Conservation (phyloP, 768 basidiomycete genomes). For the Tricholoma saponaceum region DNA sequence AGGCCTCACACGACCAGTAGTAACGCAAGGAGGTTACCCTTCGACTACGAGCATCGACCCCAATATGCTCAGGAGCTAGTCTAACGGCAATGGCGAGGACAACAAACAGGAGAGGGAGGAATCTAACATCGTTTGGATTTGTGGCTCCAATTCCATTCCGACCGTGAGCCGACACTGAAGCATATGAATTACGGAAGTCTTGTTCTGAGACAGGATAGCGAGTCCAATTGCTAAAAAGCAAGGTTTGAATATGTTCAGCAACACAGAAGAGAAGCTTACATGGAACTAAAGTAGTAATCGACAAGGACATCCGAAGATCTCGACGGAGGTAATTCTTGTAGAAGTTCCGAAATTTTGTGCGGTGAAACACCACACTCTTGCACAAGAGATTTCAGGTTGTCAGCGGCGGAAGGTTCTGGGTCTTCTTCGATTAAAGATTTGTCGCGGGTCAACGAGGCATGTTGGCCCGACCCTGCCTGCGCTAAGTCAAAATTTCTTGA, state of each 20-base stretch:
- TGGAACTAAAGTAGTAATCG: conserved; percentile 73
- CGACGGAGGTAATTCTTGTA: conserved; percentile 83
- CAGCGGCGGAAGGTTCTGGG: conserved; percentile 57
- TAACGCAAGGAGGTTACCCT: conserved; percentile 82
- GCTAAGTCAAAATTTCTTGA: conserved; percentile 12
- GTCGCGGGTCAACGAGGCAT: conserved; percentile 7
- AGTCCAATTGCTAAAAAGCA: conserved; percentile 76
- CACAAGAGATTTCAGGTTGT: conserved; percentile 80
- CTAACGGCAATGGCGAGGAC: conserved; percentile 85
- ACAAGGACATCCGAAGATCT: conserved; percentile 73
- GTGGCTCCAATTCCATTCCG: conserved; percentile 54
- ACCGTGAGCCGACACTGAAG: conserved; percentile 58
- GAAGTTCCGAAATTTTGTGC: conserved; percentile 84
- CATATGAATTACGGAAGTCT: conserved; percentile 72
- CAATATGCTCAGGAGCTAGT: conserved; percentile 81
- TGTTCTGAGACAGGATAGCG: conserved; percentile 87
- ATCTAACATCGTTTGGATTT: conserved; percentile 75
- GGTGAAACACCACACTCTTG: conserved; percentile 92
- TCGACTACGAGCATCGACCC: conserved; percentile 70
- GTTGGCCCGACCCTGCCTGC: neutral
- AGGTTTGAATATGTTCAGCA: conserved; percentile 6
- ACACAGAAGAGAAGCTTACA: conserved; percentile 37
- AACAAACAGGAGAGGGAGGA: conserved; percentile 89
- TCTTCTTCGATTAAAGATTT: conserved; percentile 35
- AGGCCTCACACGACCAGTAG: conserved; percentile 89